phyloP scores from a whole-genome alignment of 306 rosid species.

The Castanea mollissima region DNA sequence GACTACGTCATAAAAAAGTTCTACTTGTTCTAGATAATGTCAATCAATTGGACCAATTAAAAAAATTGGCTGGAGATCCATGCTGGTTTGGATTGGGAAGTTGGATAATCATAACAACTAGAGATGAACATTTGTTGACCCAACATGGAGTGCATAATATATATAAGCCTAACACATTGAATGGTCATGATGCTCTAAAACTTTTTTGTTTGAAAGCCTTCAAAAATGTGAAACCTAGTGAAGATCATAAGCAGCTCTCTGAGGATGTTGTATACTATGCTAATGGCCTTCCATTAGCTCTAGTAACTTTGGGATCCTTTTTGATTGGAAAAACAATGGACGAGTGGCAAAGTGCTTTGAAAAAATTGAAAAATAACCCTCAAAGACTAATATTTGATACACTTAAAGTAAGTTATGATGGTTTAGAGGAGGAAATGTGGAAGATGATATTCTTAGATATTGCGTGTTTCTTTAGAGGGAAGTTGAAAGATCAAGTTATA shows the following conservation, averaged over 20 bases:
- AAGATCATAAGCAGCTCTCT: not conserved
- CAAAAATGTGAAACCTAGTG: too few relatives aligned
- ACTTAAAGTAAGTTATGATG: constrained; percentile 16
- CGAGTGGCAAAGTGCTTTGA: fast-evolving
- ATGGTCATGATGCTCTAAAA: not conserved
- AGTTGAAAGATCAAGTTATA: not conserved
- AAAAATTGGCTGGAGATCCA: not conserved
- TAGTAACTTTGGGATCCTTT: too few relatives aligned
- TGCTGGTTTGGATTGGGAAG: not conserved
- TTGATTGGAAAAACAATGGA: fast-evolving
- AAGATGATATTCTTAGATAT: constrained; percentile 1
- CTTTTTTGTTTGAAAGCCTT: not conserved
- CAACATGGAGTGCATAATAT: not conserved
- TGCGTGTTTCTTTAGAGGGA: constrained; percentile 1
- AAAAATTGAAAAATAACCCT: fast-evolving
- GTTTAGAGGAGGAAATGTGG: not conserved
- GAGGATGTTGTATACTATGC: too few relatives aligned
- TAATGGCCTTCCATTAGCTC: too few relatives aligned
- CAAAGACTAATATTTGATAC: not conserved
- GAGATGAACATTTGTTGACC: not conserved
- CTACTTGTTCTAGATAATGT: not conserved
- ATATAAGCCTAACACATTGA: not conserved
- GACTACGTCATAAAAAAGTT: not conserved
- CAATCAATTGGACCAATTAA: not conserved
- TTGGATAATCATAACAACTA: not conserved